Base-by-base conservation (phyloP, 352 stramenopile genomes). In the Phytophthora megakarya region DNA sequence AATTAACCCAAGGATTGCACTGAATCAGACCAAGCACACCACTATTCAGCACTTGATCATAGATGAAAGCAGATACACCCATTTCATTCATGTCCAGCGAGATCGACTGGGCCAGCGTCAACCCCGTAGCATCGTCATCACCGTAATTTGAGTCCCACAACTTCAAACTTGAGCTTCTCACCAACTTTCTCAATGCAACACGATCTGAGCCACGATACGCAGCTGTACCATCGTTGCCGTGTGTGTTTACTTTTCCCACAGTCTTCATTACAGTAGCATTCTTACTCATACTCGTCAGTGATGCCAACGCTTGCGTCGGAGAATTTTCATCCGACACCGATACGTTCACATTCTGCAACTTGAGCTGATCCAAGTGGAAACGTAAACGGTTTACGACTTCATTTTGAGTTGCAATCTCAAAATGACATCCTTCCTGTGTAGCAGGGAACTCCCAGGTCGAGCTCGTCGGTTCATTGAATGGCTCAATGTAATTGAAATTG, bases 81-180 rank as follows among this genome's bases (percentile, higher is more conserved):
- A 81, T 71, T 21, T 81, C 72, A 51, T 83, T 81, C 26, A 83
- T 74, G 32, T 83, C 76, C 10, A 73, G 65, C 0, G 51, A 66
- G 30, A 82, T 79, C 1, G 68, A 71, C 57, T 82, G 67, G 3
- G 65, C 76, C 49, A 85, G 58, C 21, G 53, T 78, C 0, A 82
- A 39, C 9, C 70, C 70, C 6, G 65, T 60, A 16, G 23, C 73
- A 35, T 84, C 76, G 12, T 58, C 55, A 19, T 84, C 76, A 5
- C 5, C 33, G 30, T 85, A 75, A 45, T 79, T 56, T 1, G 73
- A 82, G 49, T 81, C 73, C 73, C 73, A 85, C 13, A 48, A 19
- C 8, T 33, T 48, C 15, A 33, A 33, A 33, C 4, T 32, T 22
- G 22, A n/a, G 1, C 21, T 15, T 4, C 5, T 21, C 22, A 12